phyloP scores from a whole-genome alignment of 2,329 filamentous ascomycete species.

The Colletotrichum musae region DNA sequence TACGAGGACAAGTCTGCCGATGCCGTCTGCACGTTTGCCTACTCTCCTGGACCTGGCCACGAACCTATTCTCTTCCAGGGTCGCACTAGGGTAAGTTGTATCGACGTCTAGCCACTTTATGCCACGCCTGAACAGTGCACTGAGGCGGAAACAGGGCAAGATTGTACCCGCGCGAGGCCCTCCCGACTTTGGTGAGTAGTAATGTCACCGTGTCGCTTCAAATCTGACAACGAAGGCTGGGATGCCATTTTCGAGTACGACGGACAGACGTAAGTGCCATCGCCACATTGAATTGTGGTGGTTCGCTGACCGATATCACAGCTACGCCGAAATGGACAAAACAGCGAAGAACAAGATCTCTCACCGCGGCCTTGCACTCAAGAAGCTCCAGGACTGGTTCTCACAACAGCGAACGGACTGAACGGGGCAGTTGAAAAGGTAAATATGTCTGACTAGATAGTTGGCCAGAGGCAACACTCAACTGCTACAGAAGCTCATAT shows the following conservation, averaged over 20 bases:
- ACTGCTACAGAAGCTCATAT: too few relatives aligned
- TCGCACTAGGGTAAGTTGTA: conserved; percentile 77
- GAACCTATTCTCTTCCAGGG: conserved; percentile 94
- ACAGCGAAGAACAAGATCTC: conserved; percentile 91
- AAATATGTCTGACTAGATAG: not conserved
- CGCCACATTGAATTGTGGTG: not conserved
- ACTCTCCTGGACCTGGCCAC: conserved; percentile 86
- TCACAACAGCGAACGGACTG: conserved; percentile 54
- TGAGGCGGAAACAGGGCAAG: conserved; percentile 66
- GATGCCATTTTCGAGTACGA: conserved; percentile 96
- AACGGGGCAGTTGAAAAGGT: not conserved
- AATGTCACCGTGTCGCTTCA: not conserved
- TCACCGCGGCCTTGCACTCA: conserved; percentile 88
- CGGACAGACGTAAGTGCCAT: conserved; percentile 77
- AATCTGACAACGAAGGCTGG: conserved; percentile 77
- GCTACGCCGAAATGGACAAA: conserved; percentile 95
- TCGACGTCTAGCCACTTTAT: not conserved
- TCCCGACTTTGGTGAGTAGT: conserved; percentile 80
- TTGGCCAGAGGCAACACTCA: not conserved
- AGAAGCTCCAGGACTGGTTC: conserved; percentile 89
- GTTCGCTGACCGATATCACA: conserved; percentile 48
- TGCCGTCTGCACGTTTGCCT: conserved; percentile 96
- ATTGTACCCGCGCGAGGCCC: conserved; percentile 90
- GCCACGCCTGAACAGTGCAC: too few relatives aligned
- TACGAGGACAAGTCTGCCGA: conserved; percentile 93